Conservation (phyloP, 1,139 yeast species). For the Pichia sp. region DNA sequence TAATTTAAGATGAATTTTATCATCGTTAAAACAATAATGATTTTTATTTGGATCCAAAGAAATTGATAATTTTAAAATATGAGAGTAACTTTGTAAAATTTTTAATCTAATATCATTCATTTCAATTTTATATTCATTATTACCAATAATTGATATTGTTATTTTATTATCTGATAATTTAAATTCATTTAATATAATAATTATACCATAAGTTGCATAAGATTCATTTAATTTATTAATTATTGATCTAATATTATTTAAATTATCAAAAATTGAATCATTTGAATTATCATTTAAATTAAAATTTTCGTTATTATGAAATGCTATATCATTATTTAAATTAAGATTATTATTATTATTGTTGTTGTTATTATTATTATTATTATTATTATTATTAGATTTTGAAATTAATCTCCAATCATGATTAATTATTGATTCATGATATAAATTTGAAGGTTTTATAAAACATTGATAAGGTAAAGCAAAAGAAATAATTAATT, state of each 20-base stretch:
- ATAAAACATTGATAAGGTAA: slow-evolving; percentile 25
- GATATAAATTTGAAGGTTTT: slow-evolving; percentile 20
- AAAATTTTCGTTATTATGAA: no score
- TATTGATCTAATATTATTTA: slow-evolving; percentile 23
- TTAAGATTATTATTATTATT: no score
- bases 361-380: not conserved
- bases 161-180: slow-evolving; percentile 30
- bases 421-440: slow-evolving; percentile 19
- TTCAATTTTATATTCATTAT: slow-evolving; percentile 24
- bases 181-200: slow-evolving; percentile 31
- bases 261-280: slow-evolving; percentile 28
- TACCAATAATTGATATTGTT: slow-evolving; percentile 33
- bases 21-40: slow-evolving; percentile 19
- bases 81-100: slow-evolving; percentile 24
- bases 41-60: slow-evolving; percentile 18
- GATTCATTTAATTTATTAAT: slow-evolving; percentile 29
- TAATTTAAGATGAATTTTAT: slow-evolving; percentile 15
- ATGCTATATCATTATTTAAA: no score
- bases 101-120: slow-evolving; percentile 28
- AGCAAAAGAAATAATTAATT: slow-evolving; percentile 25
- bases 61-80: slow-evolving; percentile 19
- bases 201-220: slow-evolving; percentile 28
- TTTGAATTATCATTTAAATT: no score
- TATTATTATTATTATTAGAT: not conserved
- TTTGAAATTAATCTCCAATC: slow-evolving; percentile 22